Conservation (phyloP, 106 monocot species). For the Dioscorea alata region DNA sequence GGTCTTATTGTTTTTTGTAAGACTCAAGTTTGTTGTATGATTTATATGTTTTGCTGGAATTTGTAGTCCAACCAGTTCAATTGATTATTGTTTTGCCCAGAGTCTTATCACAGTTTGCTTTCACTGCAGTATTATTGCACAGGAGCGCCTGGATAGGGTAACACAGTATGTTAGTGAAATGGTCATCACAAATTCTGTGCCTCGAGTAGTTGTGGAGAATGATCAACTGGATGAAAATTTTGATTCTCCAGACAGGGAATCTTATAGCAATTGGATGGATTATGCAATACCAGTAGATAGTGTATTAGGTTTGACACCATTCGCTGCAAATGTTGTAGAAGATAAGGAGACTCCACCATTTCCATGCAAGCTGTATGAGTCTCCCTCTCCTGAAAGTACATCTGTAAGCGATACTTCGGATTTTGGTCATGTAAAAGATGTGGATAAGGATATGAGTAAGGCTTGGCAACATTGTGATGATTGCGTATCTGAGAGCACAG, state of each 20-base stretch:
- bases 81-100: background rate
- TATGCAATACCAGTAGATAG: conserved; percentile 61
- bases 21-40: background rate
- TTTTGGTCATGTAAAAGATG: conserved; percentile 49
- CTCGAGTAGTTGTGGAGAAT: conserved; percentile 30
- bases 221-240: conserved; percentile 38
- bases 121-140: conserved; percentile 72
- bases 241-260: conserved; percentile 28
- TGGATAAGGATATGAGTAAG: conserved; percentile 59
- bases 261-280: conserved; percentile 45
- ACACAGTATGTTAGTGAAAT: conserved; percentile 83
- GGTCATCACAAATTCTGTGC: conserved; percentile 38
- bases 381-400: conserved; percentile 76
- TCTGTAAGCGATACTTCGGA: conserved; percentile 73
- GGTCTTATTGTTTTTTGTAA: background rate
- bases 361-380: conserved; percentile 38
- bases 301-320: conserved; percentile 37
- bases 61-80: background rate
- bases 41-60: background rate
- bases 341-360: conserved; percentile 38
- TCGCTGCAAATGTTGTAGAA: conserved; percentile 29
- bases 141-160: conserved; percentile 91
- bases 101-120: conserved; percentile 9
- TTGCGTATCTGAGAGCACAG: conserved; percentile 66
- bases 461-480: conserved; percentile 57